Evolutionary conservation across 179 eudicot species (phyloP), one percentile per base, ranked within the genome.

Genomic region (Vitellaria paradoxa): DNA sequence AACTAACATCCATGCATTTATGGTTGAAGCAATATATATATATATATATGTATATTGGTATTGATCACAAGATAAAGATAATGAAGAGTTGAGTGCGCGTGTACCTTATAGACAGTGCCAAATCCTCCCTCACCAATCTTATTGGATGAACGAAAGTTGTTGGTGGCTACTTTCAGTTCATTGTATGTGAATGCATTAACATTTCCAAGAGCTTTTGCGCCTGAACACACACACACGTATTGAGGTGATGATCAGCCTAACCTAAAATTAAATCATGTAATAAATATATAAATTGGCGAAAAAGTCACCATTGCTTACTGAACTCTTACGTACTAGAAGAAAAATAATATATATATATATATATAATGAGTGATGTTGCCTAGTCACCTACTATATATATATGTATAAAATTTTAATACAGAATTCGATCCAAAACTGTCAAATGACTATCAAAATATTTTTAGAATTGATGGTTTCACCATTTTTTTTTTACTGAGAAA

Each of bases 161-260:
- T 55, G 64, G 75, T 72, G 64, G 75, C 75, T 11, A 70, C n/a
- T 70, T 70, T 70, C n/a, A 70, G 73, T 14, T 70, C 73, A 70
- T 70, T 24, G 73, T 50, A 70, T 21, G 73, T 21, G 73, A 49
- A 70, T 12, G 42, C 57, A 70, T 50, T 10, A 70, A 70, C 42
- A 24, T 20, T 70, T 52, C 20, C 42, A 9, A 21, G 57, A 5
- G 20, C 49, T 70, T 52, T 24, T 23, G 18, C 23, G 18, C 55
- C 72, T 68, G 3, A 68, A 26, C 1, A 3, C 2, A 65, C 1
- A 30, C 37, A 30, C 37, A 30, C 37, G 2, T 2, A 30, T 30
- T 30, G 37, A 30, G 37, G 37, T 2, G 13, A 2, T 18, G 64
- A 23, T 60, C n/a, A 60, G 64, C 24, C 64, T 8, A n/a, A 64